Percentiles rank a stretch among this genome's conserved stretches.
These are phyloP conservation scores for Quercus cerris DNA, from an alignment of 306 rosid species.

Conservation along the genomic window DNA sequence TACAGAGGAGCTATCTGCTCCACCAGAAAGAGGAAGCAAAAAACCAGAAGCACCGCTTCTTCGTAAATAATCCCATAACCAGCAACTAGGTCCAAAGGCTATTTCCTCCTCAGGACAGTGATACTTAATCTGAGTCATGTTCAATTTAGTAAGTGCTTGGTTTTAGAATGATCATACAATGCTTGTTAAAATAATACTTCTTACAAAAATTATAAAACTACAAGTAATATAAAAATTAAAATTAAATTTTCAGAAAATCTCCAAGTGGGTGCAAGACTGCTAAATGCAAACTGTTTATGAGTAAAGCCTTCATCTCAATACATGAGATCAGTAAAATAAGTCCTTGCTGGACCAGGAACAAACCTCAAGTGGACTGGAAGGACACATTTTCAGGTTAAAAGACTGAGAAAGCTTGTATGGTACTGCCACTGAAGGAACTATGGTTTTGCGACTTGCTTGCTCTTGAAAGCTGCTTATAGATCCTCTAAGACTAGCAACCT, in stretches of 20 bases:
- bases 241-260: neutral
- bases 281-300: neutral
- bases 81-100: constrained; percentile 97
- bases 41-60: constrained; percentile 99
- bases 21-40: constrained; percentile 98
- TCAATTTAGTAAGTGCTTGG: constrained; percentile 11
- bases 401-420: constrained; percentile 67
- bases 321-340: constrained; percentile 2
- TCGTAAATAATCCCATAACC: constrained; percentile 98
- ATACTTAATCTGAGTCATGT: constrained; percentile 63
- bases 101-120: constrained; percentile 96
- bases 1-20: constrained; percentile 97
- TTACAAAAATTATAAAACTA: neutral
- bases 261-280: constrained; percentile 1
- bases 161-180: neutral
- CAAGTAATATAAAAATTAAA: constrained; percentile 5
- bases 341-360: constrained; percentile 25
- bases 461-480: constrained; percentile 96
- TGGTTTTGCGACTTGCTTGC: constrained; percentile 91
- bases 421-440: constrained; percentile 69
- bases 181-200: neutral
- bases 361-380: constrained; percentile 81
- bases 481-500: constrained; percentile 98
- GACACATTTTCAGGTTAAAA: constrained; percentile 58
- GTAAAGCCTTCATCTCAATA: constrained; percentile 13